Evolutionary conservation across 2,329 filamentous ascomycete species (phyloP).

Genomic region (Pseudogymnoascus sp.): DNA sequence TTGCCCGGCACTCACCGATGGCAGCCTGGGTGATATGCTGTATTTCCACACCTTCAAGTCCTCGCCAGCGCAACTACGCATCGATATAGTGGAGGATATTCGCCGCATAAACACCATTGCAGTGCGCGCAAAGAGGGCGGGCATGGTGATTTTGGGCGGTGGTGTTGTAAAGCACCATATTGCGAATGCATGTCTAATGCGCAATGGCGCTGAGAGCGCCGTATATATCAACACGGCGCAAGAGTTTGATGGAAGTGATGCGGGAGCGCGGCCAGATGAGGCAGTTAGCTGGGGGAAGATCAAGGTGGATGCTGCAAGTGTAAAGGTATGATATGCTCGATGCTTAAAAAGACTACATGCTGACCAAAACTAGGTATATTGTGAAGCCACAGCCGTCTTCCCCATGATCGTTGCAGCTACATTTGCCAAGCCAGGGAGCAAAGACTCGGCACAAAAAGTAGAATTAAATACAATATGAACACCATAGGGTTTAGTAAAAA

Average conservation of each 20-base stretch:
- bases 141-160: conserved; percentile 93
- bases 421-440: conserved; percentile 45
- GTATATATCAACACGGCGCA: conserved; percentile 98
- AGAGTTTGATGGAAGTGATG: conserved; percentile 96
- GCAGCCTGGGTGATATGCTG: conserved; percentile 93
- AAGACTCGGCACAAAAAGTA: conserved; percentile 1
- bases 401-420: conserved; percentile 62
- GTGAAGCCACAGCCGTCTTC: conserved; percentile 59
- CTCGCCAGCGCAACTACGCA: conserved; percentile 70
- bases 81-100: conserved; percentile 93
- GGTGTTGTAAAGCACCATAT: conserved; percentile 98
- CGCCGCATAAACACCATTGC: conserved; percentile 87
- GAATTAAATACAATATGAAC: conserved; percentile 12
- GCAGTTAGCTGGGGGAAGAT: conserved; percentile 99
- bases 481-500: background rate
- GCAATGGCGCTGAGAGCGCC: conserved; percentile 92
- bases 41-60: conserved; percentile 97
- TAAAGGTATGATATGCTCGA: conserved; percentile 61
- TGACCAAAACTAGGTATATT: conserved; percentile 46
- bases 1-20: conserved; percentile 91
- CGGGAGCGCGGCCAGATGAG: conserved; percentile 89
- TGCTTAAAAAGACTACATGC: background rate
- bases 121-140: conserved; percentile 77
- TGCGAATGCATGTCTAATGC: conserved; percentile 94
- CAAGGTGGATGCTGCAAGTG: conserved; percentile 76